A percentile compares a stretch with the other conserved stretches of the same genome.
These are phyloP conservation scores for Eragrostis tef DNA, from an alignment of 202 grass and related monocot species.

Conservation along the genomic window DNA sequence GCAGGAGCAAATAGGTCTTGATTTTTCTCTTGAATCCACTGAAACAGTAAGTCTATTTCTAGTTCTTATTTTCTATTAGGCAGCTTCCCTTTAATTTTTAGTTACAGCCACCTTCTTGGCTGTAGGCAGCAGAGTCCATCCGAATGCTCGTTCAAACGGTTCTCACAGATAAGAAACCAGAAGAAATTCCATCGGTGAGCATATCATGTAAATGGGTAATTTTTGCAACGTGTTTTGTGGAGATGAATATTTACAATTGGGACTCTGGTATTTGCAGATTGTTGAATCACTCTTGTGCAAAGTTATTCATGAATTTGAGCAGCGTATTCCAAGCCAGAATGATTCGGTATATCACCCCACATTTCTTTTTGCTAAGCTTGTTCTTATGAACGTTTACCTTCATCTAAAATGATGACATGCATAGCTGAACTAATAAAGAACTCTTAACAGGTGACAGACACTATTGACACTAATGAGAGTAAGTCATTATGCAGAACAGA, in stretches of 20 bases:
- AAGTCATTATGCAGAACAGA: constrained; percentile 71
- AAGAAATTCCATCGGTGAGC: constrained; percentile 79
- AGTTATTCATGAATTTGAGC: constrained; percentile 85
- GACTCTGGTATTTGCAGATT: constrained; percentile 56
- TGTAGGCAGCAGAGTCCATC: constrained; percentile 74
- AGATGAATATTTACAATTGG: constrained; percentile 30
- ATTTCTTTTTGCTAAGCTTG: neutral
- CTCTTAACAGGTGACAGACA: constrained; percentile 48
- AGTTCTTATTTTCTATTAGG: constrained; percentile 16
- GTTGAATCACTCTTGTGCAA: constrained; percentile 78
- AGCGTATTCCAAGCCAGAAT: constrained; percentile 62
- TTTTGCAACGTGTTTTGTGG: constrained; percentile 13
- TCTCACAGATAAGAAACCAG: constrained; percentile 83
- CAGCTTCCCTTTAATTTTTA: neutral
- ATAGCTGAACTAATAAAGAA: constrained; percentile 39
- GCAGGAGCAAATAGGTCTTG: constrained; percentile 66
- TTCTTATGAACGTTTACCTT: constrained; percentile 31
- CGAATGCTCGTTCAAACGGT: constrained; percentile 68
- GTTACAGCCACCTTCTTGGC: constrained; percentile 27
- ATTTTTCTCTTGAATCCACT: constrained; percentile 62
- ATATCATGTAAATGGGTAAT: constrained; percentile 36
- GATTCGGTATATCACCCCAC: constrained; percentile 53
- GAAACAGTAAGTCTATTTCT: constrained; percentile 66
- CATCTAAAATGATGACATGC: constrained; percentile 10
- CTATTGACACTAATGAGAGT: constrained; percentile 40